Percentiles rank a stretch among this genome's conserved stretches.
Conservation (phyloP, 208 protist species). For the Phytomonas francai region DNA sequence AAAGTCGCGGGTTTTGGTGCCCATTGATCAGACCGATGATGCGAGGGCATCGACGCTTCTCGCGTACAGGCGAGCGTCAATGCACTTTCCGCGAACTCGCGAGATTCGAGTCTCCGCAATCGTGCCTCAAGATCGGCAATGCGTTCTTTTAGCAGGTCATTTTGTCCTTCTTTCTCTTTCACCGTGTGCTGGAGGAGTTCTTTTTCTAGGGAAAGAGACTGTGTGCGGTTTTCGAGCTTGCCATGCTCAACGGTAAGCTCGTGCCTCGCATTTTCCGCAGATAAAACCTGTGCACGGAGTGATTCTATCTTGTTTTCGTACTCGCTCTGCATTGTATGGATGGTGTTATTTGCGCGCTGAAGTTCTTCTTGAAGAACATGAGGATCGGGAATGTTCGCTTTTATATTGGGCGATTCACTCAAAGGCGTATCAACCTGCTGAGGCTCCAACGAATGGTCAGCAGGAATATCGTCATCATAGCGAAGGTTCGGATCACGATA, state of each 20-base stretch:
- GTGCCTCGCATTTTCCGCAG: constrained; percentile 36
- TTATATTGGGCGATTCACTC: too few species aligned
- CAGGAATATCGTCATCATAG: not conserved
- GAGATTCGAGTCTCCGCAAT: constrained; percentile 20
- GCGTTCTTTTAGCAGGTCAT: constrained; percentile 25
- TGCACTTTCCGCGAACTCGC: constrained; percentile 7
- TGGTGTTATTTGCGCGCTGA: constrained; percentile 12
- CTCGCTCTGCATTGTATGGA: constrained; percentile 10
- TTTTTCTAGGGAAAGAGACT: constrained; percentile 46
- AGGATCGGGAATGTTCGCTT: too few species aligned
- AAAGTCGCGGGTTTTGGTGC: not conserved
- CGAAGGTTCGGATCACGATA: not conserved
- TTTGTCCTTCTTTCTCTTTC: constrained; percentile 24
- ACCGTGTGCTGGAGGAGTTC: constrained; percentile 47
- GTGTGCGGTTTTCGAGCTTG: constrained; percentile 39
- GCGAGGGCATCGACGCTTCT: not conserved
- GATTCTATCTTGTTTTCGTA: constrained; percentile 34
- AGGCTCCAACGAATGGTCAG: not conserved
- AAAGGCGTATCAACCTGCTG: too few species aligned
- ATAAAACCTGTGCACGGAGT: constrained; percentile 42
- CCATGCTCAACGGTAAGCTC: constrained; percentile 25
- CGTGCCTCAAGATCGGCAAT: constrained; percentile 38
- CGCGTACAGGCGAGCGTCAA: too few species aligned
- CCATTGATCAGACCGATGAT: not conserved
- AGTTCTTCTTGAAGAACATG: not conserved